A percentile compares a stretch with the other conserved stretches of the same genome.
phyloP scores from a whole-genome alignment of 2,329 filamentous ascomycete genomes.

The Pseudogymnoascus sp. region DNA sequence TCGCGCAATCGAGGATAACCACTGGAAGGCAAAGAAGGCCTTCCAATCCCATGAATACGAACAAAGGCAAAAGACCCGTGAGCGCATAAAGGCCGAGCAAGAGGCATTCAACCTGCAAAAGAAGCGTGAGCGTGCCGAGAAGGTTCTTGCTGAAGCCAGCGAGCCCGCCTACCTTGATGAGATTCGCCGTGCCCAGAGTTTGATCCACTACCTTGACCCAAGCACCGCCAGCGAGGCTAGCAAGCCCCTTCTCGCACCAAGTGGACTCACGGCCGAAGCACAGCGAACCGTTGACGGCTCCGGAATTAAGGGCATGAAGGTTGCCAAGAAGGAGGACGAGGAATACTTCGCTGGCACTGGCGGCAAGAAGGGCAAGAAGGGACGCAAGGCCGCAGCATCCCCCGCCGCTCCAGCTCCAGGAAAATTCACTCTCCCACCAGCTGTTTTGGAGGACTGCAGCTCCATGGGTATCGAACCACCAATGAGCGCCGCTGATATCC shows the following conservation, averaged over 20 bases:
- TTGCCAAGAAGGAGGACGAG: conserved; percentile 84
- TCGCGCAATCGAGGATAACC: conserved; percentile 82
- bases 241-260: conserved; percentile 53
- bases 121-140: conserved; percentile 68
- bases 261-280: conserved; percentile 70
- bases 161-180: conserved; percentile 87
- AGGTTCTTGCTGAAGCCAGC: conserved; percentile 71
- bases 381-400: conserved; percentile 57
- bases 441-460: conserved; percentile 83
- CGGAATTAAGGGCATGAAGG: conserved; percentile 75
- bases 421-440: conserved; percentile 81
- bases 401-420: conserved; percentile 40
- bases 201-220: conserved; percentile 89
- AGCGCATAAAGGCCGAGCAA: conserved; percentile 75
- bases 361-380: conserved; percentile 82
- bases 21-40: conserved; percentile 76
- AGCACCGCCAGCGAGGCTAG: conserved; percentile 55
- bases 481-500: conserved; percentile 75
- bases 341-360: conserved; percentile 70
- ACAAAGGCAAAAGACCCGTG: conserved; percentile 64
- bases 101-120: conserved; percentile 64
- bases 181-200: conserved; percentile 78
- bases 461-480: conserved; percentile 82
- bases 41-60: conserved; percentile 77
- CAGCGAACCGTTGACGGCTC: conserved; percentile 77